Evolutionary conservation across 2,329 filamentous ascomycete species (phyloP).

Genomic region (Pyricularia pennisetigena): DNA sequence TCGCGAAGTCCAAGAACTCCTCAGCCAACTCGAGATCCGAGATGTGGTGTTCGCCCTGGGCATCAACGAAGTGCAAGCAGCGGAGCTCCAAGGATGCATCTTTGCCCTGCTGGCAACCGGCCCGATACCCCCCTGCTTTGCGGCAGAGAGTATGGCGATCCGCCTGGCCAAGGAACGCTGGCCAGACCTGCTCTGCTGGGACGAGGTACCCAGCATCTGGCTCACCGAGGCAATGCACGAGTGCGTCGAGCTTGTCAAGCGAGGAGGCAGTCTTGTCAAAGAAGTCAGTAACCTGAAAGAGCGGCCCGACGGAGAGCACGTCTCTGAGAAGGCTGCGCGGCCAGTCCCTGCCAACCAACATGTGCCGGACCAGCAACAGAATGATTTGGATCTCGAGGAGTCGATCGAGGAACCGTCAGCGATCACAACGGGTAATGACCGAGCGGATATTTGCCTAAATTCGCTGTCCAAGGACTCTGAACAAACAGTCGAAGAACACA

Average conservation of each 20-base stretch:
- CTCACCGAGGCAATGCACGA: background rate
- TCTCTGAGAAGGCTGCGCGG: background rate
- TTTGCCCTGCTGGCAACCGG: background rate
- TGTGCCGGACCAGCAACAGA: background rate
- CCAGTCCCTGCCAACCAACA: background rate
- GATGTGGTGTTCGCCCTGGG: background rate
- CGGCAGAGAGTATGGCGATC: background rate
- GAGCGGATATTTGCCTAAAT: background rate
- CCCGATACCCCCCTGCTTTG: background rate
- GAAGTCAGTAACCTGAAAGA: background rate
- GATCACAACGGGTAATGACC: background rate
- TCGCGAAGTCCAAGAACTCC: background rate
- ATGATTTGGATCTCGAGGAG: background rate
- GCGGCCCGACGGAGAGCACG: background rate
- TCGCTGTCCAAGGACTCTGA: background rate
- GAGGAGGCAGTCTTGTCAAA: background rate
- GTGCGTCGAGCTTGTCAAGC: background rate
- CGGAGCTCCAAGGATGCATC: slow-evolving; percentile 1
- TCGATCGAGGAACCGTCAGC: background rate
- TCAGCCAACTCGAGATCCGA: background rate
- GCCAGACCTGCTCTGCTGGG: background rate
- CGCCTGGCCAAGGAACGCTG: background rate
- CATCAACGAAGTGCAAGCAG: background rate
- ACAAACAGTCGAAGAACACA: background rate
- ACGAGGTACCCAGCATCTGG: background rate